Evolutionary conservation across 495 filamentous ascomycete genomes (phyloP).

Genomic region (Penicillium atrosanguineum): DNA sequence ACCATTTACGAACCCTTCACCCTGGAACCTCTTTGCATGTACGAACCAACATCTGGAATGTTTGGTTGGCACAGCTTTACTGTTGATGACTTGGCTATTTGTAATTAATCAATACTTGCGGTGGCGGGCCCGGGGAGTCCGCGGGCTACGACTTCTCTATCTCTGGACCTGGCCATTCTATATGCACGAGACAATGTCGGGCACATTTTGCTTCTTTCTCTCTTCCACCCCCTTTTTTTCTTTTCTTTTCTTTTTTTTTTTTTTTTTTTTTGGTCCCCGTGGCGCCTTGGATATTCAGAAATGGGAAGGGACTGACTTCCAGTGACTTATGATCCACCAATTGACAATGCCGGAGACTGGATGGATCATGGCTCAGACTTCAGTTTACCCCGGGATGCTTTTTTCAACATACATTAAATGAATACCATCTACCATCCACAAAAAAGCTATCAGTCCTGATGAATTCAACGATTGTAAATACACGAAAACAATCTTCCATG

Average conservation of each 20-base stretch:
- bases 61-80: slow-evolving; percentile 9
- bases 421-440: slow-evolving; percentile 1
- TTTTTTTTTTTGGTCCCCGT: background rate
- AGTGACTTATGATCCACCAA: background rate
- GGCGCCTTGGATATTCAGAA: background rate
- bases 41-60: slow-evolving; percentile 36
- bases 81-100: slow-evolving; percentile 23
- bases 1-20: slow-evolving; percentile 2
- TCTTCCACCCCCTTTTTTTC: background rate
- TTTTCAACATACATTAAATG: background rate
- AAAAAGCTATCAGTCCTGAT: background rate
- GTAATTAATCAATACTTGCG: slow-evolving; percentile 19
- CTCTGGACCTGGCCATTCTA: background rate
- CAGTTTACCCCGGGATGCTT: background rate
- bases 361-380: background rate
- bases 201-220: background rate
- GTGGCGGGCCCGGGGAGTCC: background rate
- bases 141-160: background rate
- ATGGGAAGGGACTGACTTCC: background rate
- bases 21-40: slow-evolving; percentile 8
- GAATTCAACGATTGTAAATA: background rate
- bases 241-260: background rate
- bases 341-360: background rate
- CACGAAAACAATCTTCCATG: background rate
- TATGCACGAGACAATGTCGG: background rate